Conservation (phyloP, 495 filamentous ascomycete species). For the Podospora pseudocomata region DNA sequence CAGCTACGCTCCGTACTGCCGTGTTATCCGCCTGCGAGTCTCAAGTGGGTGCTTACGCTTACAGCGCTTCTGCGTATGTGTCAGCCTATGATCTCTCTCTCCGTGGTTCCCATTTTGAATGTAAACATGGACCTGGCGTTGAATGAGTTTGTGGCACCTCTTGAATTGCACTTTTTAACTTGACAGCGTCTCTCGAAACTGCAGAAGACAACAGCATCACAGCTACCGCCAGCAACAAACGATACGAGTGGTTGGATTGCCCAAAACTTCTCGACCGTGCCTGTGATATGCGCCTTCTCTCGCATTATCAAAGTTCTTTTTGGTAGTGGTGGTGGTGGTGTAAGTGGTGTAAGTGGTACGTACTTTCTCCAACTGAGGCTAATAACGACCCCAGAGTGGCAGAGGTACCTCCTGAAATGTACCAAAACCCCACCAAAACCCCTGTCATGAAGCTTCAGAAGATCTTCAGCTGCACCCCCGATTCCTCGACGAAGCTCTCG, state of each 20-base stretch:
- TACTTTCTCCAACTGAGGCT: neutral
- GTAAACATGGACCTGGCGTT: slow-evolving; percentile 5
- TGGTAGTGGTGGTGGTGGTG: neutral
- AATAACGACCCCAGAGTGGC: slow-evolving; percentile 4
- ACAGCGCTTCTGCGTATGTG: neutral
- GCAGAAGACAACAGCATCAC: neutral
- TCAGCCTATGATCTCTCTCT: neutral
- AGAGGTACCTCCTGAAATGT: slow-evolving; percentile 11
- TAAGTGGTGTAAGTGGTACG: neutral
- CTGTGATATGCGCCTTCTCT: neutral
- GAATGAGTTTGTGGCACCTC: neutral
- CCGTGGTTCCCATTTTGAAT: slow-evolving; percentile 1
- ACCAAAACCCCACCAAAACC: slow-evolving; percentile 14
- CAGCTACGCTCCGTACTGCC: neutral
- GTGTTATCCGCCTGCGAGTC: neutral
- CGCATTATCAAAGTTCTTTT: neutral
- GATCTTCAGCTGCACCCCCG: slow-evolving; percentile 20
- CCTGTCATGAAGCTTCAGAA: slow-evolving; percentile 11
- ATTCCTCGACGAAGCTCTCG: slow-evolving; percentile 9
- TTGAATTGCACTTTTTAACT: neutral
- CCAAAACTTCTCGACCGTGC: neutral
- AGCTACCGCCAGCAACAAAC: neutral
- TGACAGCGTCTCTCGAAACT: neutral
- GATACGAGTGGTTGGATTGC: neutral
- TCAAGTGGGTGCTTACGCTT: neutral